Conservation (phyloP, 352 stramenopile genomes). For the Phytophthora kernoviae region DNA sequence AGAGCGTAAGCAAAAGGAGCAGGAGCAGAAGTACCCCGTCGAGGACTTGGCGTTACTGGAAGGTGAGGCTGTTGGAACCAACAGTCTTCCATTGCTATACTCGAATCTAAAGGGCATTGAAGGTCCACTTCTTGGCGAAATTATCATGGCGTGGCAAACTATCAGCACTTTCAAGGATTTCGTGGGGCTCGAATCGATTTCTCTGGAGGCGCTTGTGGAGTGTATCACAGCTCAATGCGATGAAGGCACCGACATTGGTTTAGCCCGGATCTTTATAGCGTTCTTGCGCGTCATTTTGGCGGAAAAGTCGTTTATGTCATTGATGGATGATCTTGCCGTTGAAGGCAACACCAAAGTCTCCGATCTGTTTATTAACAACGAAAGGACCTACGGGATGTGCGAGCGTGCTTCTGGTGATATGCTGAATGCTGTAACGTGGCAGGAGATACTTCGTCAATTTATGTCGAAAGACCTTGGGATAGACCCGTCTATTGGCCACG, state of each 20-base stretch:
- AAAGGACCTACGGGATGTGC: constrained; percentile 79
- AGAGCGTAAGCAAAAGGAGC: constrained; percentile 62
- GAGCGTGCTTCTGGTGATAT: constrained; percentile 72
- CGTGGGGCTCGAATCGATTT: constrained; percentile 60
- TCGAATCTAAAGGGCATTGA: constrained; percentile 56
- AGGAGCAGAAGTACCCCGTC: constrained; percentile 70
- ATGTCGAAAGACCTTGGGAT: constrained; percentile 84
- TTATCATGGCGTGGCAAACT: constrained; percentile 83
- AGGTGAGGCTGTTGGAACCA: constrained; percentile 34
- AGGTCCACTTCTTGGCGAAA: constrained; percentile 65
- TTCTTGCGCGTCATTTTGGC: constrained; percentile 73
- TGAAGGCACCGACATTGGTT: constrained; percentile 46
- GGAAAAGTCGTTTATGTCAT: constrained; percentile 81
- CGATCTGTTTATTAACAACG: constrained; percentile 73
- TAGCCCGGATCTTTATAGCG: constrained; percentile 75
- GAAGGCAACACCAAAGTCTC: constrained; percentile 84
- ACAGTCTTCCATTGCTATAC: constrained; percentile 40
- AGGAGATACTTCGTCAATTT: constrained; percentile 81
- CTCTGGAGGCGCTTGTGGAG: constrained; percentile 62
- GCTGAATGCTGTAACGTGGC: constrained; percentile 82
- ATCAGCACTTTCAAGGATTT: constrained; percentile 80
- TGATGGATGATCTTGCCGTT: constrained; percentile 76
- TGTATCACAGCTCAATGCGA: constrained; percentile 54
- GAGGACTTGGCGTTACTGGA: constrained; percentile 72
- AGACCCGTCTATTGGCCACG: constrained; percentile 71